Evolutionary conservation across 2,329 filamentous ascomycete species (phyloP), one percentile per base, ranked within the genome.

Genomic region (Cladophialophora yegresii): DNA sequence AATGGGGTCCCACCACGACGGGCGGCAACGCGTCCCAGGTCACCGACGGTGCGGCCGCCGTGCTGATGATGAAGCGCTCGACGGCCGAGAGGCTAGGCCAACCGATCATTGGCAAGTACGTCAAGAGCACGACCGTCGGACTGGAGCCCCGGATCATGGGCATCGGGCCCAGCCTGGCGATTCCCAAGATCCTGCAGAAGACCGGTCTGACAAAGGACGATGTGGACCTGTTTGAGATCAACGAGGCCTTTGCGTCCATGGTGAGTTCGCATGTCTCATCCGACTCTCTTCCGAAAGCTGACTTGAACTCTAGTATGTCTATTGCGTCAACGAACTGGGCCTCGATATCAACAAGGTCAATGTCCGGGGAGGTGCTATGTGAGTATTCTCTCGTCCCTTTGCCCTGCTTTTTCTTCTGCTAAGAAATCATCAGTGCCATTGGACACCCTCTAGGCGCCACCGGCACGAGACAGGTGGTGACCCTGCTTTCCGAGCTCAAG

Each of bases 161-260:
- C 69, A 84, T 96, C 71, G 95, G 93, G 0, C 95, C 95, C 57
- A 96, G 91, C 86, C 92, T 93, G 79, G 93, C 95, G 62, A 98
- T 99, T 73, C 95, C 95, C 70, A 90, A 93, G 76, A 92, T 91
- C 5, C 87, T 97, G 64, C 85, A 91, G 76, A 92, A 93, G 77
- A 90, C 93, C 0, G 92, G 92, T 65, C 87, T 99, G 72, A 83
- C 82, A 75, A 91, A 89, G 78, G 89, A 96, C 61, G 93, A 98
- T 72, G 92, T 99, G 30, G 95, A 98, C 76, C 93, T 98, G 74
- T 98, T 86, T 75, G 95, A 99, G 86, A 97, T 99, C 84, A 99
- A 99, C 82, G 95, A 99, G 85, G 95, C 95, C 0, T 99, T 99
- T 78, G 95, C 95, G 32, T 91, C 87, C 67, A 85, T 87, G 73